Evolutionary conservation across 1,284 basidiomycete species (phyloP), one percentile per base, ranked within the genome.

Genomic region (Sanghuangporus baumii): DNA sequence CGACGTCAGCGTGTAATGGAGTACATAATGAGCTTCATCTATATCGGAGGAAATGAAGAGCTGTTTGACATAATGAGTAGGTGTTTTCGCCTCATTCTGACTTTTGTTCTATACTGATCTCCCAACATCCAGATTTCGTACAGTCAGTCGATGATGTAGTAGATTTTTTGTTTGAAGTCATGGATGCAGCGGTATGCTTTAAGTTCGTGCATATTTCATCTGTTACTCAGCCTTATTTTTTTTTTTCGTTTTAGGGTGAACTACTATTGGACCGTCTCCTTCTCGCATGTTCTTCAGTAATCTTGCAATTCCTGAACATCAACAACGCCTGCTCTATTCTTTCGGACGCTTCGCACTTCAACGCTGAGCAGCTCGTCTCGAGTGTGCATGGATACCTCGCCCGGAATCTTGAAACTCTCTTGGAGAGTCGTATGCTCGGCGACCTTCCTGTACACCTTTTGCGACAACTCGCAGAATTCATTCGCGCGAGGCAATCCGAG

Each of bases 91-190:
- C 34, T 64, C 37, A 26, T 38, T 20, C 40, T 18, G 18, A 48
- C 43, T 18, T 64, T 8, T n/a, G 59, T 18, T 50, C 55, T 47
- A 52, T 62, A 48, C 34, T 55, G 26, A 36, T 34, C 26, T 40
- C 26, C 16, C 43, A n/a, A 2, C 14, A 12, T 47, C 16, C 68
- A 90, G 90, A 89, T 65, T 88, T 81, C 66, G 72, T 87, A 34
- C 74, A 82, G 41, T 85, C 83, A 0, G 75, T 87, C 9, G 94
- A 98, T 66, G 86, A 91, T 52, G 80, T 93, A 55, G 74, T 98
- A 64, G 92, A 96, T 67, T 93, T 96, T 68, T 82, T 95, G 71
- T 94, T 96, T 66, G 86, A 91, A 47, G 87, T 98, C 18, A 85
- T 98, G 73, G 87, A 89, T 23, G 87, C 87, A 11, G 93, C 95